Evolutionary conservation across 2,329 filamentous ascomycete species (phyloP), one percentile per base, ranked within the genome.

Genomic region (Aphanoascus verrucosus): DNA sequence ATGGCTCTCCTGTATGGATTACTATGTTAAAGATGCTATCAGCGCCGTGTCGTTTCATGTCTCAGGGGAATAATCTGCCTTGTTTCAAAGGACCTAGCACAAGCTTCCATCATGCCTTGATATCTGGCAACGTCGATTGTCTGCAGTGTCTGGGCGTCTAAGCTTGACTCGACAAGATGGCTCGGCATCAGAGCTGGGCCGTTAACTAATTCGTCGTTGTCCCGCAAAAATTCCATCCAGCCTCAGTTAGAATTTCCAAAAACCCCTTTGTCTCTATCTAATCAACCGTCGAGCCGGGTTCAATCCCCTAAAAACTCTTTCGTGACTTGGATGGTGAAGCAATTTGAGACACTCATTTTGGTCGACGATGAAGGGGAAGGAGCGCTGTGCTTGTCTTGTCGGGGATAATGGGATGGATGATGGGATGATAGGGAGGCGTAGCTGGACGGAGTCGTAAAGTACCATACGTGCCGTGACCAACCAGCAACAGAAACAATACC

Each of bases 31-130:
- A n/a, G n/a, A 28, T 37, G 19, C 8, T 31, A 2, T 23, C 12
- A 40, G 2, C 15, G 46, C 35, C 34, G 37, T 38, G 38, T 38
- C 49, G 49, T 51, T 44, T 51, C 49, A 51, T 35, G 40, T 44
- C 49, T 51, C 40, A 37, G 40, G 28, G n/a, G 31, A 28, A 19
- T 17, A 20, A 35, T 51, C 15, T 51, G 40, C 40, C 17, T 31
- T 51, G 49, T 44, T 51, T 51, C 40, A 44, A 43, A 35, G 8
- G 28, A 12, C 12, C 23, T 5, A 19, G 15, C 20, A 40, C 31
- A 40, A 28, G 34, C 12, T 9, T 28, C 19, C 28, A 19, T 32
- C 14, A 8, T 12, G 12, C 34, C 23, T 15, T n/a, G 12, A 46
- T 14, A n/a, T 8, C 15, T 32, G 23, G 23, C 19, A n/a, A 1